phyloP scores from a whole-genome alignment of 2,329 filamentous ascomycete species.

The Diaporthe capsici region DNA sequence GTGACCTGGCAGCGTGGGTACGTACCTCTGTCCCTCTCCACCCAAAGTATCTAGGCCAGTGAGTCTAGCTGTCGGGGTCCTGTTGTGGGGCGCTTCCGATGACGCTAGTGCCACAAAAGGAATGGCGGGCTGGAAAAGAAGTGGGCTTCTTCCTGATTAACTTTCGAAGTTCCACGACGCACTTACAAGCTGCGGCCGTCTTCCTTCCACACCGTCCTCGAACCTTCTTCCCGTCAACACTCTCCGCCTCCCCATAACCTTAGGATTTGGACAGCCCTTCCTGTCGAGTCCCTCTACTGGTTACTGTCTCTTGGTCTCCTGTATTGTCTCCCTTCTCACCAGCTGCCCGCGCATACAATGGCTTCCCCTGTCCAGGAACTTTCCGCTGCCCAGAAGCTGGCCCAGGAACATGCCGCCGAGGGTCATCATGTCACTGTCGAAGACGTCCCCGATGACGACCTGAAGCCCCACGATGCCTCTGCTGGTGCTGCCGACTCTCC shows the following conservation, averaged over 20 bases:
- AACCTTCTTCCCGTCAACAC: constrained; percentile 30
- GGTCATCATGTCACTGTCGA: constrained; percentile 78
- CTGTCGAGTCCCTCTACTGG: constrained; percentile 42
- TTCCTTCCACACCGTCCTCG: constrained; percentile 27
- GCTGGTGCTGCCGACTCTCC: constrained; percentile 62
- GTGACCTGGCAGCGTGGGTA: not conserved
- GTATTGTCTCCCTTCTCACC: constrained; percentile 42
- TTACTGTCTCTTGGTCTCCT: constrained; percentile 43
- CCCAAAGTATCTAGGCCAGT: not conserved
- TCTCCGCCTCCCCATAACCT: constrained; percentile 22
- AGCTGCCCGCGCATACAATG: constrained; percentile 53
- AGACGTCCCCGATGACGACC: constrained; percentile 83
- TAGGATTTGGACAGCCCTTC: constrained; percentile 42
- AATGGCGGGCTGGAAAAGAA: constrained; percentile 7
- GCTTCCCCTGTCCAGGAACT: constrained; percentile 58
- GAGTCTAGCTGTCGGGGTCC: not conserved
- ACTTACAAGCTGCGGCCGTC: constrained; percentile 27
- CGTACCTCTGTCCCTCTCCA: not conserved
- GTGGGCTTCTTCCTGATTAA: constrained; percentile 31
- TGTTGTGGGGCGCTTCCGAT: constrained; percentile 20
- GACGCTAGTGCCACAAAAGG: constrained; percentile 25
- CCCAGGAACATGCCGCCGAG: constrained; percentile 70
- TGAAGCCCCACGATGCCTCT: constrained; percentile 57
- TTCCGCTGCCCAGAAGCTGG: constrained; percentile 73
- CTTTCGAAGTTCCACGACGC: constrained; percentile 40